Conservation (phyloP, 805 yeast species). For the Wickerhamiella nectarea region DNA sequence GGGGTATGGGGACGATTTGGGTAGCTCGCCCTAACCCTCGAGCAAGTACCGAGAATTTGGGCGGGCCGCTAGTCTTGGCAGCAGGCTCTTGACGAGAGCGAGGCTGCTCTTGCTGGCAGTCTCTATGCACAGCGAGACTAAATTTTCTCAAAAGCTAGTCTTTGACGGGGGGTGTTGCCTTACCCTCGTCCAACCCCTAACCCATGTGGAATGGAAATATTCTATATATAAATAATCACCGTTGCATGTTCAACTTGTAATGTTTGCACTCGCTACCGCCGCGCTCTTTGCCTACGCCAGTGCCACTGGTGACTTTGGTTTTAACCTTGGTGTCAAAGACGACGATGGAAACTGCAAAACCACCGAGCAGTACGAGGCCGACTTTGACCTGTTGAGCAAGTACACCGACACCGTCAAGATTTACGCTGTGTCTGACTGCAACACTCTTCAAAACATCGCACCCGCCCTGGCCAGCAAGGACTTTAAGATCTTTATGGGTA, state of each 20-base stretch:
- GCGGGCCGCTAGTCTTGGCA: neutral
- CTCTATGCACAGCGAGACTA: too few species aligned
- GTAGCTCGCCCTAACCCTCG: neutral
- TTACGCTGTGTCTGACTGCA: constrained; percentile 88
- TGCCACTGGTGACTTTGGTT: constrained; percentile 62
- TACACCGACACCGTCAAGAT: constrained; percentile 63
- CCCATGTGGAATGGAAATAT: neutral
- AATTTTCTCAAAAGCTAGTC: too few species aligned
- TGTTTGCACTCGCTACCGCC: constrained; percentile 8
- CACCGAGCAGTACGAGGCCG: constrained; percentile 53
- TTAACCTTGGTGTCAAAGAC: constrained; percentile 76
- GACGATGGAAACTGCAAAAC: constrained; percentile 63
- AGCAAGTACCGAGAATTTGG: neutral
- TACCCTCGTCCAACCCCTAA: too few species aligned
- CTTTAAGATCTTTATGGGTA: constrained; percentile 65
- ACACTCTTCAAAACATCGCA: constrained; percentile 69
- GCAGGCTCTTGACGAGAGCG: neutral
- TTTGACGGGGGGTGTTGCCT: too few species aligned
- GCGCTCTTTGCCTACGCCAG: constrained; percentile 8
- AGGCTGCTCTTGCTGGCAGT: too few species aligned
- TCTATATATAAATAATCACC: neutral
- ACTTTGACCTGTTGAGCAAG: constrained; percentile 43
- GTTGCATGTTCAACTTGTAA: neutral
- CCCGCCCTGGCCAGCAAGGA: constrained; percentile 76
- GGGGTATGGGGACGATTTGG: neutral